Conservation (phyloP, 2,329 filamentous ascomycete genomes). For the Trichoderma atrobrunneum region DNA sequence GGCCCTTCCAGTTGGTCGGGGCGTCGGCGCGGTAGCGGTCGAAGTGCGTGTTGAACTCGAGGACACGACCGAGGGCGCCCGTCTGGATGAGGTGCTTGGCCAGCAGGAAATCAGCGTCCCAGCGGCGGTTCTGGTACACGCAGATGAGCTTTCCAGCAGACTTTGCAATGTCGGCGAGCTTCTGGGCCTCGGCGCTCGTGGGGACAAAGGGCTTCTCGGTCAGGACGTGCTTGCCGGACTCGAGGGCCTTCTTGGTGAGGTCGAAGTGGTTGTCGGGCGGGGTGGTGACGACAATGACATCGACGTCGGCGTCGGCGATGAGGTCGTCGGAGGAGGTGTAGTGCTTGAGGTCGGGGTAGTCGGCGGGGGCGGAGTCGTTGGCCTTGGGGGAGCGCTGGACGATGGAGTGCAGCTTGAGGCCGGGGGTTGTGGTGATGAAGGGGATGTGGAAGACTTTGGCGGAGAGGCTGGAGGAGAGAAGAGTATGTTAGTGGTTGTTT, state of each 20-base stretch:
- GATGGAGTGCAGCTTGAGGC: constrained; percentile 68
- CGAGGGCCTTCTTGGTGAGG: constrained; percentile 62
- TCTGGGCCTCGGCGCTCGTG: constrained; percentile 63
- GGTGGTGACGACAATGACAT: constrained; percentile 69
- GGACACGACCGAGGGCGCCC: constrained; percentile 64
- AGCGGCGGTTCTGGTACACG: constrained; percentile 76
- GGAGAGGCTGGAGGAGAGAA: constrained; percentile 39
- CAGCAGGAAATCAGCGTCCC: constrained; percentile 74
- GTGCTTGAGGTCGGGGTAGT: constrained; percentile 63
- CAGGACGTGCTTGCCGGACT: constrained; percentile 72
- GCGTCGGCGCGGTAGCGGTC: constrained; percentile 66
- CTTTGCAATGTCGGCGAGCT: constrained; percentile 56
- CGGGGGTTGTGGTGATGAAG: constrained; percentile 63
- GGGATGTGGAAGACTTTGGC: constrained; percentile 85
- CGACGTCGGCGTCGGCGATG: constrained; percentile 62
- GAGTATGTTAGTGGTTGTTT: neutral
- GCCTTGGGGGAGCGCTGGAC: constrained; percentile 69
- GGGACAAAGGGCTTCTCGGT: constrained; percentile 83
- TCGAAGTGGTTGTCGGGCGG: constrained; percentile 69
- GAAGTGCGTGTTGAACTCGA: constrained; percentile 78
- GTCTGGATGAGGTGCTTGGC: constrained; percentile 60
- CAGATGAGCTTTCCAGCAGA: constrained; percentile 53
- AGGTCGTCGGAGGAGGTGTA: constrained; percentile 62
- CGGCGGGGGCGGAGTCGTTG: constrained; percentile 63
- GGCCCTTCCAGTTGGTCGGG: constrained; percentile 65